phyloP scores from a whole-genome alignment of 1,284 basidiomycete genomes.

The Trichosporon coremiiforme region DNA sequence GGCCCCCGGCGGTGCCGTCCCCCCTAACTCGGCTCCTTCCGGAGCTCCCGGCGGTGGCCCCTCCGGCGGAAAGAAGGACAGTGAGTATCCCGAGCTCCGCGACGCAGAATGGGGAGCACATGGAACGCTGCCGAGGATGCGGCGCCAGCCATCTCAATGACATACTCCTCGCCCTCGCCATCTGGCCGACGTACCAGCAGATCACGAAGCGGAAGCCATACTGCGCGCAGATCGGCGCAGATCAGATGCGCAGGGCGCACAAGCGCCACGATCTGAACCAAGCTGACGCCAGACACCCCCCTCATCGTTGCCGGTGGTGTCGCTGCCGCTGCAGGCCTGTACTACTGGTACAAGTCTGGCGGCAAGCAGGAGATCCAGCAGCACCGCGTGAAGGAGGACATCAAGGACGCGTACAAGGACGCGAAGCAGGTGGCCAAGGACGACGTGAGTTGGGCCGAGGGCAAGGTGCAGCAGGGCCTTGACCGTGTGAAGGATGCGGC shows the following conservation, averaged over 20 bases:
- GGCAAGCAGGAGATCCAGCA: slow-evolving; percentile 19
- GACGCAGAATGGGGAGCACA: too few species aligned
- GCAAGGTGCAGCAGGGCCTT: background rate
- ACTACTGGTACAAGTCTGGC: slow-evolving; percentile 12
- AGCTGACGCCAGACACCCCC: background rate
- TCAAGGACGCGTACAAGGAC: slow-evolving; percentile 15
- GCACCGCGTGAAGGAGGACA: background rate
- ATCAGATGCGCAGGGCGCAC: background rate
- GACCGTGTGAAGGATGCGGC: background rate
- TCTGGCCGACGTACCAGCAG: background rate
- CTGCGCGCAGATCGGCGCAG: background rate
- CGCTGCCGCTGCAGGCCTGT: slow-evolving; percentile 2
- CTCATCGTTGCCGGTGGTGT: slow-evolving; percentile 3
- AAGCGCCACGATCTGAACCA: too few species aligned
- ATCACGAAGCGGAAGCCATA: background rate
- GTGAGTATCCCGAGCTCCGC: background rate
- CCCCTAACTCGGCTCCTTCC: background rate
- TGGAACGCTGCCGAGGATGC: too few species aligned
- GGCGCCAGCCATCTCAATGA: too few species aligned
- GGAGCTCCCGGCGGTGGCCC: slow-evolving; percentile 4
- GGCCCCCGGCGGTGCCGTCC: slow-evolving; percentile 9
- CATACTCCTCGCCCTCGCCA: too few species aligned
- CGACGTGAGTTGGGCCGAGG: slow-evolving; percentile 14
- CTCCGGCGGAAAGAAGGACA: slow-evolving; percentile 17
- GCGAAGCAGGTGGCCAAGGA: slow-evolving; percentile 1